phyloP scores from a whole-genome alignment of 768 basidiomycete species.

The Collybiopsis confluens region DNA sequence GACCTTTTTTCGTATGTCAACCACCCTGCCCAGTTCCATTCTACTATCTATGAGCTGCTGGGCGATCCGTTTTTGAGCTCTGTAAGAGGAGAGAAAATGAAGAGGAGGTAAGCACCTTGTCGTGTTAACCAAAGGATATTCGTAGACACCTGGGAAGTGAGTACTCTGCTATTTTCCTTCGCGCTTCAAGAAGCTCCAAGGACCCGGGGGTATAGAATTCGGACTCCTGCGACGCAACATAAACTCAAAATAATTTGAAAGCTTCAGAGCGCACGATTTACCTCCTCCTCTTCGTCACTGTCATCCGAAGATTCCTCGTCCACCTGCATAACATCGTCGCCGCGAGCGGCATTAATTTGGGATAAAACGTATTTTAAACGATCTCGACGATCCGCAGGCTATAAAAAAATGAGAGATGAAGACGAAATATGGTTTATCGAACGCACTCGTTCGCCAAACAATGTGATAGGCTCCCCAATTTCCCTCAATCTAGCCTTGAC shows the following conservation, averaged over 20 bases:
- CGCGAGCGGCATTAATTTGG: conserved; percentile 86
- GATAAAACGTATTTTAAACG: conserved; percentile 93
- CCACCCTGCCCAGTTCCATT: conserved; percentile 81
- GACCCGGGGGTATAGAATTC: conserved; percentile 96
- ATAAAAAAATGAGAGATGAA: conserved; percentile 10
- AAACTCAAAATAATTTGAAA: too few species aligned
- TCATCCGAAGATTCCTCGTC: conserved; percentile 67
- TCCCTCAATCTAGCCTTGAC: conserved; percentile 88
- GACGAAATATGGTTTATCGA: conserved; percentile 6
- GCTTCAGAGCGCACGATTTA: conserved; percentile 22
- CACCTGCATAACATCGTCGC: conserved; percentile 73
- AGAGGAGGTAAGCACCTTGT: conserved; percentile 76
- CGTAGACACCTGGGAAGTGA: conserved; percentile 87
- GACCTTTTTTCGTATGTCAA: conserved; percentile 89
- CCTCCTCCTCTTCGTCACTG: conserved; percentile 64
- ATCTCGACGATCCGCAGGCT: conserved; percentile 96
- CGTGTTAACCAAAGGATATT: conserved; percentile 35
- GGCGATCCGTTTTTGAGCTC: conserved; percentile 92
- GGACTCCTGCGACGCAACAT: conserved; percentile 54
- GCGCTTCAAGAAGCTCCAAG: conserved; percentile 78
- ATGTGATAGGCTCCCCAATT: conserved; percentile 94
- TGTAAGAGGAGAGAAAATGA: conserved; percentile 45
- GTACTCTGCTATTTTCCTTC: conserved; percentile 85
- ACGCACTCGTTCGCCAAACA: conserved; percentile 94
- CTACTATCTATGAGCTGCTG: conserved; percentile 89